Base-by-base conservation (phyloP, 2,329 filamentous ascomycete genomes). In the Ilyonectria sp. region DNA sequence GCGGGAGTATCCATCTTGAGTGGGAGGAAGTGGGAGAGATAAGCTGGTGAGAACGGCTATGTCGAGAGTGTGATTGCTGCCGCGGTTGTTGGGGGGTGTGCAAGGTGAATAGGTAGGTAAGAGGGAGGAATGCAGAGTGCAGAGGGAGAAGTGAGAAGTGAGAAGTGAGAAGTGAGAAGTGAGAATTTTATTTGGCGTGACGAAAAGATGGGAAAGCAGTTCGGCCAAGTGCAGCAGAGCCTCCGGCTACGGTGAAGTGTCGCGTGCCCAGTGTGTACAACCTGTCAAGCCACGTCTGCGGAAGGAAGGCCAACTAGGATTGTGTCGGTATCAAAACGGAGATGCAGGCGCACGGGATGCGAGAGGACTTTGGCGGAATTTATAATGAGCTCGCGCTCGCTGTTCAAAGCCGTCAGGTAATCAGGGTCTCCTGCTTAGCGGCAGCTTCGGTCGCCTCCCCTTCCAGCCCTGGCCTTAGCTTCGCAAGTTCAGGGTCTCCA, bases 1-100 rank as follows among this genome's bases (percentile, higher is more conserved):
- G 52, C 54, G 46, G 64, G 68, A n/a, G 69, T 63, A 52, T 50
- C 37, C 62, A 65, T 61, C 26, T 46, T 66, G 29, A 23, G 50
- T 31, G 37, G 33, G 15, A n/a, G 7, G 29, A 26, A 29, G 10
- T 10, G 44, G 17, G 23, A 26, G 37, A 19, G 43, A 37, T 13
- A 23, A 43, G 29, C 21, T 49, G 19, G 43, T 29, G 52, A 4
- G 13, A 6, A n/a, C 15, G 21, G 2, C 57, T 35, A 11, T 29
- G n/a, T 31, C 44, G 11, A 13, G 53, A 6, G 29, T 10, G 29
- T 10, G 9, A 19, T 33, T 31, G 26, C 26, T 52, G 9, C 29
- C 8, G 19, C 2, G 17, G 49, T 19, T 52, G n/a, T 35, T 19
- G 29, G 17, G 17, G 23, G 35, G 35, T 52, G 10, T 40, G 47